Evolutionary conservation across 805 yeast species (phyloP), one percentile per base, ranked within the genome.

Genomic region (Danielia oregonensis): DNA sequence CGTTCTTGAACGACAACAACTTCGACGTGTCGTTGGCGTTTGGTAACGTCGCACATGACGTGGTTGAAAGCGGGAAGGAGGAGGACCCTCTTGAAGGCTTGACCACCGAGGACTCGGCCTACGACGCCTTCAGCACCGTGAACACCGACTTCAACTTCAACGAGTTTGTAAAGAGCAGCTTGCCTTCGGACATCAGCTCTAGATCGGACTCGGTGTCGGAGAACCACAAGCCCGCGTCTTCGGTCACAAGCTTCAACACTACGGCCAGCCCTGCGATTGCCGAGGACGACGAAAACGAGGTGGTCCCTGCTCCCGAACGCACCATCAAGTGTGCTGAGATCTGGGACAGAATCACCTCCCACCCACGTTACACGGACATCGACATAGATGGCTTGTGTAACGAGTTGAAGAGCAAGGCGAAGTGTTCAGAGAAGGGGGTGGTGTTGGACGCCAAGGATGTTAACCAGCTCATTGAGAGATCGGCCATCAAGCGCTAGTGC

Each of bases 301-400:
- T 78, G 18, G 89, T 86, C 3, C 95, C 95, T 5, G 75, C 82
- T 4, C 82, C 77, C 6, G 82, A 79, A 37, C 62, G 60, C 12
- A 68, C 74, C 10, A 55, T 78, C 44, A 78, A 78, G 52, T 93
- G 98, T 60, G 77, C 95, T 0, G 96, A 88, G 48, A 82, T 91
- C 11, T 93, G 98, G 98, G 97, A 91, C 59, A 75, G 97, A 53
- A 83, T 93, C 24, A 85, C 96, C 2, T 62, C 93, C 15, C 97
- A 93, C 68, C 97, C 98, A 22, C 78, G 83, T 55, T 93, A 89
- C 59, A 79, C 93, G 4, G 96, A 89, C 40, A 70, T 93, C 34
- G 98, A 93, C 59, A 89, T 93, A 45, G 97, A 91, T 55, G 94
- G 96, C 2, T 72, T 93, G 56, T 93, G 98, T 71, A 56, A 65